Conservation (phyloP, 768 basidiomycete genomes). For the Thelephora aurantiotincta region DNA sequence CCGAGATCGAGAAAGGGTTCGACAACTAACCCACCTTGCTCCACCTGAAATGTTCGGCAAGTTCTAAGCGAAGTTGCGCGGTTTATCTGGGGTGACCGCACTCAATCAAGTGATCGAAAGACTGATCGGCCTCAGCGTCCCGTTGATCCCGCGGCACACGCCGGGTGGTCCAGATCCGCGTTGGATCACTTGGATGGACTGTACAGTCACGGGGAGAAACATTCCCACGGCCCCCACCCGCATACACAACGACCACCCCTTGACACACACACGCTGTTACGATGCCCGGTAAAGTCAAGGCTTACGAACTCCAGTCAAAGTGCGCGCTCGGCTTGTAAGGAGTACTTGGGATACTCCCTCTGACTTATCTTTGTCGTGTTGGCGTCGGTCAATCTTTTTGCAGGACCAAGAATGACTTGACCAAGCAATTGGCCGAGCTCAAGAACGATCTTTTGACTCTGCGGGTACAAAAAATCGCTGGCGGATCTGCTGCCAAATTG, state of each 20-base stretch:
- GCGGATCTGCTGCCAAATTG: conserved; percentile 89
- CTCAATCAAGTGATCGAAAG: too few relatives aligned
- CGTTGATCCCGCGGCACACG: too few relatives aligned
- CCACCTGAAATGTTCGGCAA: too few relatives aligned
- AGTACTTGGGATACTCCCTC: neutral
- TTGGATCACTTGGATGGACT: too few relatives aligned
- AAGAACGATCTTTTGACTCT: conserved; percentile 89
- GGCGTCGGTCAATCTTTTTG: neutral
- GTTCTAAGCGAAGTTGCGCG: too few relatives aligned
- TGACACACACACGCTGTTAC: conserved; percentile 19
- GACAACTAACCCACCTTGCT: too few relatives aligned
- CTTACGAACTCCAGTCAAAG: conserved; percentile 95
- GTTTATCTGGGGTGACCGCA: too few relatives aligned
- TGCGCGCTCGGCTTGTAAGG: conserved; percentile 25
- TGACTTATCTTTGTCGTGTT: neutral
- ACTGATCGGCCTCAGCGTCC: too few relatives aligned
- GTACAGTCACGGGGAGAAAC: too few relatives aligned
- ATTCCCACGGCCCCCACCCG: too few relatives aligned
- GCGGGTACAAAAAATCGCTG: conserved; percentile 96
- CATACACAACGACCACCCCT: neutral
- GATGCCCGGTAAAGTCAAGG: conserved; percentile 89
- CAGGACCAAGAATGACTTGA: conserved; percentile 94
- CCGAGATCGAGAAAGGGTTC: too few relatives aligned
- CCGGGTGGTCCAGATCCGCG: too few relatives aligned
- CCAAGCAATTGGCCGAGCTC: conserved; percentile 86